Base-by-base conservation (phyloP, 768 basidiomycete genomes). In the Naganishia friedmannii region DNA sequence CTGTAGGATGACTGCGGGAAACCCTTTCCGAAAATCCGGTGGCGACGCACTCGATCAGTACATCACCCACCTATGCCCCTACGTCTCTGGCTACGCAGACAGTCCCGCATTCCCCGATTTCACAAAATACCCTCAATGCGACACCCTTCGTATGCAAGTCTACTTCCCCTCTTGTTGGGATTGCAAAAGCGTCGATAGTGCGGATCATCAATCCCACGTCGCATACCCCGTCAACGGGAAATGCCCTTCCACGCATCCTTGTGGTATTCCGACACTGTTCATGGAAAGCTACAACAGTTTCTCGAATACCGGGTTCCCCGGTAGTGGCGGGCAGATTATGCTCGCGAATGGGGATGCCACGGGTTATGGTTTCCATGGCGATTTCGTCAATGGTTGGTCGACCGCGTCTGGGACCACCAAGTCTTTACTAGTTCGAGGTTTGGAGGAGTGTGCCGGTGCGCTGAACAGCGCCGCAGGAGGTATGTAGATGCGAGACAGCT, bases 101-200 rank as follows among this genome's bases (percentile, higher is more conserved):
- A 63, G 21, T n/a, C 60, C 57, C 21, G 57, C 57, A 5, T 58
- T 58, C 57, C 57, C 57, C 31, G 57, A 58, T 23, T 58, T 58
- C 57, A 19, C 31, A 15, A 58, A 58, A 58, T 58, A 58, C 57
- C 57, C 57, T 39, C 57, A 58, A 26, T 83, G 82, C 73, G 60
- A 76, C 32, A 79, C 79, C 51, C 77, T 83, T 73, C 63, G 82
- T 48, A 77, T 79, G 39, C 81, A 83, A 73, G 77, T 82, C 71
- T 77, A 80, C 71, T 83, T 83, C 76, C 78, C 76, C 4, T 63
- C 66, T 1, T 80, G 79, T 68, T 80, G 80, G 26, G 70, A 72
- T 0, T 83, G 79, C 74, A 81, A 81, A 79, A 75, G 82, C 66
- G 83, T 82, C 32, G 78, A 81, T 58, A 81, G 78, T 46, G 58